Evolutionary conservation across 2,329 filamentous ascomycete genomes (phyloP), one percentile per base, ranked within the genome.

Genomic region (Sclerotinia subarctica): DNA sequence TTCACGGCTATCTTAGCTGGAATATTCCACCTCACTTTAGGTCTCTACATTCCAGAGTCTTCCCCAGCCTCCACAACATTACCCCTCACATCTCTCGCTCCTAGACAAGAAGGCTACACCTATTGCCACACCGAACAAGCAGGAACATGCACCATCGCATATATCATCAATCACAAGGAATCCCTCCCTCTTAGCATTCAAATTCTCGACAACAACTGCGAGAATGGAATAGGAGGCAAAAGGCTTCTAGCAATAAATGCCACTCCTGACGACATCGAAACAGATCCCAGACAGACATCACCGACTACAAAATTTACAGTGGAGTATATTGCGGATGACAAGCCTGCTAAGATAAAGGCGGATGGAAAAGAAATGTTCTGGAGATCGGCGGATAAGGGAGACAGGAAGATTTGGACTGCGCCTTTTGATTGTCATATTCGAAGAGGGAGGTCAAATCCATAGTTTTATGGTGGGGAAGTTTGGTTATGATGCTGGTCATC

Each of bases 111-210:
- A 24, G 58, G 44, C 26, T 49, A 49, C 21, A n/a, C 7, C 6
- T 47, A 32, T 19, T 60, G 58, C 58, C 26, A 35, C 29, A 4
- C 44, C n/a, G 19, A 49, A 5, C 11, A 5, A 17, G 26, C 5
- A 32, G 58, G 44, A 60, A 60, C 11, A 49, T 60, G 58, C 24
- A 60, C 21, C 29, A 11, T 60, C 13, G 44, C 44, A 49, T 60
- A 60, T 6, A 49, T 60, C 13, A n/a, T 60, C 1, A 15, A 35
- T 13, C 7, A 1, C 8, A 32, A 21, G 8, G 29, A n/a, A 1
- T 1, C 17, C 10, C 26, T 13, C 44, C 58, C 58, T 49, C 21
- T 49, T 3, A n/a, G 6, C 7, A 32, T 60, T 6, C 42, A 47
- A n/a, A 17, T 47, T 0, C 26, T 32, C 44, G 29, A 29, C n/a